Evolutionary conservation across 495 filamentous ascomycete genomes (phyloP).

Genomic region (Lasiosphaeris hirsuta): DNA sequence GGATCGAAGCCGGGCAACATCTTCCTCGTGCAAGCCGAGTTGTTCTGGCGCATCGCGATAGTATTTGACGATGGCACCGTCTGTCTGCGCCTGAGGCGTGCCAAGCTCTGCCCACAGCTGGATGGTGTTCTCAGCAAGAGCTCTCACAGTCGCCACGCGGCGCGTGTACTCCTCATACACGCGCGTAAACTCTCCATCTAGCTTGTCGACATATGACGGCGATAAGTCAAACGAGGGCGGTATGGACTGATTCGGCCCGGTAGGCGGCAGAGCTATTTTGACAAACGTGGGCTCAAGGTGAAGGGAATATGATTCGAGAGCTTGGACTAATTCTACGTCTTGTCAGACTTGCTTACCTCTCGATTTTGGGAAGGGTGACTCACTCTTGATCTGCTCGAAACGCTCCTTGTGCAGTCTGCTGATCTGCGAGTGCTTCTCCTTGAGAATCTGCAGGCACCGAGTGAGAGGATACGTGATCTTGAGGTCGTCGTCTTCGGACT

Average conservation of each 20-base stretch:
- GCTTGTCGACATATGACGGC: conserved; percentile 74
- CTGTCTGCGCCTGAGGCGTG: conserved; percentile 88
- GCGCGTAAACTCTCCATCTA: conserved; percentile 86
- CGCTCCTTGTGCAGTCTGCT: conserved; percentile 80
- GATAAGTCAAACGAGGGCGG: conserved; percentile 84
- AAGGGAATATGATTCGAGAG: conserved; percentile 89
- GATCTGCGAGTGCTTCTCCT: conserved; percentile 79
- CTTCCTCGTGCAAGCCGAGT: conserved; percentile 82
- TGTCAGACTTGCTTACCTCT: conserved; percentile 14
- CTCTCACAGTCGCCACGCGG: conserved; percentile 70
- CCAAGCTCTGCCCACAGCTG: conserved; percentile 94
- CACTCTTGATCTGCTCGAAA: conserved; percentile 92
- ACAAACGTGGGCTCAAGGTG: conserved; percentile 88
- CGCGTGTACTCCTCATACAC: conserved; percentile 94
- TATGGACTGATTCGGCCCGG: conserved; percentile 67
- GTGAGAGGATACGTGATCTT: conserved; percentile 76
- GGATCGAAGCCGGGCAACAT: conserved; percentile 65
- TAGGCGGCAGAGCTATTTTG: conserved; percentile 75
- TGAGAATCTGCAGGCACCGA: conserved; percentile 70
- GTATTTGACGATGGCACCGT: conserved; percentile 77
- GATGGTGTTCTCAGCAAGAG: conserved; percentile 78
- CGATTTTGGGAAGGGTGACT: conserved; percentile 20
- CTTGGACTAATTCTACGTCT: conserved; percentile 76
- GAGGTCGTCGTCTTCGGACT: conserved; percentile 56
- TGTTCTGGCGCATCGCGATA: conserved; percentile 90